These are phyloP conservation scores for Fraxinus velutina DNA, from an alignment of 305 asterid genomes.

Conservation along the genomic window DNA sequence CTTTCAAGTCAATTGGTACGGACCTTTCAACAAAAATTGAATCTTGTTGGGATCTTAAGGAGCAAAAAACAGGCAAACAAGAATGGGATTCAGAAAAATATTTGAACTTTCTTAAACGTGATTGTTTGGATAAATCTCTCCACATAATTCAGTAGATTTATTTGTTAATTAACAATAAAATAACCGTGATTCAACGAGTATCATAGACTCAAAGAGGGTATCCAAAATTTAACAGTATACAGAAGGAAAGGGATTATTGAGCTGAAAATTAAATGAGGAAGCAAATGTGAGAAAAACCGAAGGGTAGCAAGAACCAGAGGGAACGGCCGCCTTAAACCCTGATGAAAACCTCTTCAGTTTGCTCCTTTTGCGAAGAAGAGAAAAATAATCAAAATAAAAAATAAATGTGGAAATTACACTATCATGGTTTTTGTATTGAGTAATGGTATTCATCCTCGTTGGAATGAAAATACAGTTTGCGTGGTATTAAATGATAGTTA, in stretches of 20 bases:
- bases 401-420: too few relatives aligned
- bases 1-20: slow-evolving; percentile 4
- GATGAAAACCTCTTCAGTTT: background rate
- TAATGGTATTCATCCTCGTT: too few relatives aligned
- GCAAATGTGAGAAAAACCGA: background rate
- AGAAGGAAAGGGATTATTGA: background rate
- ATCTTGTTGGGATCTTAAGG: slow-evolving; percentile 23
- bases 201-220: background rate
- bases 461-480: too few relatives aligned
- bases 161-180: background rate
- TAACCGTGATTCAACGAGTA: background rate
- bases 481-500: too few relatives aligned
- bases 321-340: slow-evolving; percentile 61
- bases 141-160: slow-evolving; percentile 54
- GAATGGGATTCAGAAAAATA: slow-evolving; percentile 33
- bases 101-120: slow-evolving; percentile 44
- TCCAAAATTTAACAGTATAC: background rate
- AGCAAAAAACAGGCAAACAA: slow-evolving; percentile 20
- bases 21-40: slow-evolving; percentile 18
- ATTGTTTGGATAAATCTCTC: slow-evolving; percentile 59
- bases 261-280: background rate
- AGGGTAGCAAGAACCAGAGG: slow-evolving; percentile 5
- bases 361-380: too few relatives aligned
- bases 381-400: too few relatives aligned
- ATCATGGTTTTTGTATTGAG: too few relatives aligned